These are phyloP conservation scores for Mycena maculata DNA, from an alignment of 768 basidiomycete genomes.

Conservation along the genomic window DNA sequence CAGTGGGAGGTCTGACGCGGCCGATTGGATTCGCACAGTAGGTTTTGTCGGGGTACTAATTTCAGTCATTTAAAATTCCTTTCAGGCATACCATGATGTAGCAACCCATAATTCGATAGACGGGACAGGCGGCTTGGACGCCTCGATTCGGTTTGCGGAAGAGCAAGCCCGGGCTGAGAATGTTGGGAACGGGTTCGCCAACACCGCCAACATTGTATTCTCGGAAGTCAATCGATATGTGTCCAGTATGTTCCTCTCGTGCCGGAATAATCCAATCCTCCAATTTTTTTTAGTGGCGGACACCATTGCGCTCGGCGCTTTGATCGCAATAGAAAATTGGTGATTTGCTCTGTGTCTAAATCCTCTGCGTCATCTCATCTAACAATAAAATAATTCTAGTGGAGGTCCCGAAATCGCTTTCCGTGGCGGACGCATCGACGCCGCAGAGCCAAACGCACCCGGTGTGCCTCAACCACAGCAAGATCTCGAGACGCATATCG, in stretches of 20 bases:
- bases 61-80: neutral
- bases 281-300: conserved; percentile 15
- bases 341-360: neutral
- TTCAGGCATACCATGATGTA: conserved; percentile 17
- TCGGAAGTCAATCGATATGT: neutral
- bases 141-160: conserved; percentile 5
- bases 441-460: neutral
- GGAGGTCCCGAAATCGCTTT: conserved; percentile 25
- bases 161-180: conserved; percentile 10
- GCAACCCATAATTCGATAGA: conserved; percentile 4
- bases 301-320: neutral
- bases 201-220: neutral
- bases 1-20: neutral
- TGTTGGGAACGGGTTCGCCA: neutral
- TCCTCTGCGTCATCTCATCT: neutral
- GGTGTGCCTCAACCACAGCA: conserved; percentile 19
- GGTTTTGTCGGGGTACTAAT: neutral
- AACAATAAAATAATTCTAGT: neutral
- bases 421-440: conserved; percentile 28
- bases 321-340: conserved; percentile 23
- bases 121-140: conserved; percentile 10
- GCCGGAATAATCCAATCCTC: neutral
- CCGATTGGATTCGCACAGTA: conserved; percentile 18
- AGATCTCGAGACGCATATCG: conserved; percentile 10
- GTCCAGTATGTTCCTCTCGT: neutral